Conservation (phyloP, 2,329 filamentous ascomycete genomes). For the Apiospora arundinis region DNA sequence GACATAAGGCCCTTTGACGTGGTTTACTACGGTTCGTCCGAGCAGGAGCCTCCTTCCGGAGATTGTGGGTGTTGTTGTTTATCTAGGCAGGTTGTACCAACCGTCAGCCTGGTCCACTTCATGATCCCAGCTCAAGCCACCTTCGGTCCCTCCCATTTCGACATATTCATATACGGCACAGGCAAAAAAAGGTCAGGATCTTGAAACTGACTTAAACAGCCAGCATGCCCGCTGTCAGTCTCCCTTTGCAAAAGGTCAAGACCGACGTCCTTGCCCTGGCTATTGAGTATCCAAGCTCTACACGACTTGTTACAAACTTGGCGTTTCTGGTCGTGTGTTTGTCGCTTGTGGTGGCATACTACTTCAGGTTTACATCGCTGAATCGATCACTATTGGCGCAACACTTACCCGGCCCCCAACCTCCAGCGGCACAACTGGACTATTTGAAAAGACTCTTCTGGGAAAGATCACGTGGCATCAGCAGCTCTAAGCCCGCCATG, state of each 20-base stretch:
- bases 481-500: constrained; percentile 35
- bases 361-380: constrained; percentile 29
- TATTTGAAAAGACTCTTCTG: constrained; percentile 25
- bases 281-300: constrained; percentile 36
- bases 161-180: constrained; percentile 13
- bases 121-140: neutral
- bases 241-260: constrained; percentile 36
- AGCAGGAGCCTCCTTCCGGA: neutral
- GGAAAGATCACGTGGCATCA: constrained; percentile 42
- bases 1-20: constrained; percentile 5
- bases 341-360: constrained; percentile 31
- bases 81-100: neutral
- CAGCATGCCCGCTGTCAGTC: constrained; percentile 48
- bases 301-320: constrained; percentile 33
- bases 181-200: neutral
- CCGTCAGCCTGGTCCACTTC: constrained; percentile 16
- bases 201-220: constrained; percentile 35
- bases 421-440: neutral
- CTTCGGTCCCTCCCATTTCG: constrained; percentile 6
- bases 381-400: constrained; percentile 28
- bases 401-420: neutral
- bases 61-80: constrained; percentile 4
- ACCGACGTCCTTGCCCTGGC: constrained; percentile 38
- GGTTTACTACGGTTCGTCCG: constrained; percentile 6
- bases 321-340: constrained; percentile 31